phyloP scores from a whole-genome alignment of 345 rosid genomes.

The Eucalyptus sp. region DNA sequence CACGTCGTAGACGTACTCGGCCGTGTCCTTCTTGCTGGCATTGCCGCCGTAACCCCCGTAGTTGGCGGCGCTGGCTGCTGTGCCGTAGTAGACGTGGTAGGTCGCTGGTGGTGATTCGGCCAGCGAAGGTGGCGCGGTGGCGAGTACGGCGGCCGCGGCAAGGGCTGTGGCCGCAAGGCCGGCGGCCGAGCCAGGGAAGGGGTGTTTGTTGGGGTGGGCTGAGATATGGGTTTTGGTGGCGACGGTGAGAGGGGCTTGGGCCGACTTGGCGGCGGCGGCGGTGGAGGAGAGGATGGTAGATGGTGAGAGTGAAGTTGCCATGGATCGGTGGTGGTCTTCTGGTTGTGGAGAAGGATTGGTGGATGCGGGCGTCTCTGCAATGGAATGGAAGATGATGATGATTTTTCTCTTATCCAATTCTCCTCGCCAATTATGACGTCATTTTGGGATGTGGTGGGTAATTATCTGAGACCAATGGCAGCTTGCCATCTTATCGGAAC shows the following conservation, averaged over 20 bases:
- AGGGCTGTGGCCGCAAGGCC: conserved; percentile 34
- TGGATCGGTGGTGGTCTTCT: not conserved
- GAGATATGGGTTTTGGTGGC: not conserved
- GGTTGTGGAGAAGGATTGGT: not conserved
- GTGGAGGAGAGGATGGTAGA: conserved; percentile 25
- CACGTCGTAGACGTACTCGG: conserved; percentile 85
- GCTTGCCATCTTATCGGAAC: not conserved
- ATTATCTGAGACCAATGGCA: not conserved
- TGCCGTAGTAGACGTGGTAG: conserved; percentile 71
- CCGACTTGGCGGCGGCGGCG: conserved; percentile 3
- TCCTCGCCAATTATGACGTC: not conserved
- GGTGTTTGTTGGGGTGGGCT: conserved; percentile 2
- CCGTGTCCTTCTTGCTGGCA: conserved; percentile 78
- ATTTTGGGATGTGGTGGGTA: not conserved
- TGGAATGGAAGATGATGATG: not conserved
- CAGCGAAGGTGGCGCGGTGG: conserved; percentile 37
- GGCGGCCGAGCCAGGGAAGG: conserved; percentile 16
- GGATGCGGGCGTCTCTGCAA: not conserved
- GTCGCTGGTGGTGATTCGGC: conserved; percentile 14
- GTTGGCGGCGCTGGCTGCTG: conserved; percentile 93
- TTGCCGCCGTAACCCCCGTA: conserved; percentile 91
- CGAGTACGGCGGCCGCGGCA: conserved; percentile 29
- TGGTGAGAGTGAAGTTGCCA: conserved; percentile 52
- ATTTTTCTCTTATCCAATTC: not conserved
- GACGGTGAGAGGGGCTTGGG: conserved; percentile 7